Percentiles rank a stretch among this genome's conserved stretches.
Conservation (phyloP, 2,329 filamentous ascomycete genomes). For the Davidsoniella neocaledoniae region DNA sequence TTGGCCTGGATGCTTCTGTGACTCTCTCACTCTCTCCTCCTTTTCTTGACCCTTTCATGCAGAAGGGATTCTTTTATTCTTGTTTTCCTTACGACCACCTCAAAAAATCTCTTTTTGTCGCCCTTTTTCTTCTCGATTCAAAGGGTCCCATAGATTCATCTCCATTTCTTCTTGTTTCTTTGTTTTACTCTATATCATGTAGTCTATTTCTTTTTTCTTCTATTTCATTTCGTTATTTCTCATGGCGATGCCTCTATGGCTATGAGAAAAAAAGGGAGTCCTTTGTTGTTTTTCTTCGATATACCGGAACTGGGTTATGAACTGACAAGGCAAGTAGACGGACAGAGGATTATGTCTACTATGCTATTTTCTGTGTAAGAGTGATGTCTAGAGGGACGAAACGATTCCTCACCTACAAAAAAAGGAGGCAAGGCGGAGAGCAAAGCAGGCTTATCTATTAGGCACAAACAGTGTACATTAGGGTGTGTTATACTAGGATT, state of each 20-base stretch:
- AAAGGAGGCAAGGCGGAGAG: background rate
- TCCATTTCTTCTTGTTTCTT: conserved; percentile 5
- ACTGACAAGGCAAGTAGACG: no score
- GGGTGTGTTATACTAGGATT: conserved; percentile 5
- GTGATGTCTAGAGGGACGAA: background rate
- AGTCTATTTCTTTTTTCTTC: conserved; percentile 1
- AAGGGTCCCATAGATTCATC: background rate
- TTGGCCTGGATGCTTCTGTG: background rate
- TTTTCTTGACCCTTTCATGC: background rate
- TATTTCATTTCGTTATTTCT: background rate
- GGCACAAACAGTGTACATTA: conserved; percentile 12
- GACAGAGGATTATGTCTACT: background rate
- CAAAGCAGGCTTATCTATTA: background rate
- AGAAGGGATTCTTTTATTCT: background rate
- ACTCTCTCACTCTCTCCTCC: background rate
- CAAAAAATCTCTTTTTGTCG: conserved; percentile 1
- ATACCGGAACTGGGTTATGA: no score
- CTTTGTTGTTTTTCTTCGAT: no score
- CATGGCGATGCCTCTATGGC: background rate
- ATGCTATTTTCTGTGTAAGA: background rate
- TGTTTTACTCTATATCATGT: conserved; percentile 3
- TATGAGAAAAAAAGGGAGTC: no score
- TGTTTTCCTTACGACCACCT: background rate
- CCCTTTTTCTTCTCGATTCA: background rate
- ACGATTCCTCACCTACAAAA: background rate